Base-by-base conservation (phyloP, 139 green algal species). In the Coccomyxa sp. region DNA sequence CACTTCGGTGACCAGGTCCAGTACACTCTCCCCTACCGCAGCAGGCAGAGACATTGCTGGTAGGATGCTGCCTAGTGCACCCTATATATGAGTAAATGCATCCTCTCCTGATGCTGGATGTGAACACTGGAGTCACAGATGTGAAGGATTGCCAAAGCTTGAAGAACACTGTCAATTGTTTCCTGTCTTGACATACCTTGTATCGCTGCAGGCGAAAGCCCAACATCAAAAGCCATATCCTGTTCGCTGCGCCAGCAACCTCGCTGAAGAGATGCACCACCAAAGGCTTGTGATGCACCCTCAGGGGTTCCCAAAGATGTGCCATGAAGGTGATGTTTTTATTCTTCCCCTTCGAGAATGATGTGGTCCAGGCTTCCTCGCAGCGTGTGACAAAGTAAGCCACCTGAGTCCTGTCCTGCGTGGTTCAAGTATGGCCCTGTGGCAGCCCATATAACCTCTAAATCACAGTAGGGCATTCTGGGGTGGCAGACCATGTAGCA, bases 291-390 rank as follows among this genome's bases (percentile, higher is more conserved):
- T 81, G 87, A 33, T 81, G 70, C 3, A 82, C 79, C 10, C 82
- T 76, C 75, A 89, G 85, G 7, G 80, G 82, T 71, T 89, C 79
- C 83, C 83, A 87, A 9, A 84, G 68, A 55, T 91, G 87, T 1
- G 78, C 79, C 85, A 90, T 91, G 77, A 85, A 89, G 38, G 12
- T 75, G 40, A 90, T 70, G n/a, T 70, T 55, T 0, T 75, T 58
- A 64, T 85, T 82, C 29, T 70, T 55, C 7, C 85, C 81, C 35
- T 69, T 39, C n/a, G 69, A 54, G n/a, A 90, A 87, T 22, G 31
- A 38, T 8, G 87, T 76, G 16, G 76, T 80, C 81, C 37, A 92
- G 0, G 39, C 22, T 9, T 36, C 24, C 75, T 88, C 76, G 10
- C 44, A 58, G 12, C 14, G 44, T 58, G 44, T 58, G 44, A 14